phyloP scores from a whole-genome alignment of 495 filamentous ascomycete species.

The Stereocaulon alpinum region DNA sequence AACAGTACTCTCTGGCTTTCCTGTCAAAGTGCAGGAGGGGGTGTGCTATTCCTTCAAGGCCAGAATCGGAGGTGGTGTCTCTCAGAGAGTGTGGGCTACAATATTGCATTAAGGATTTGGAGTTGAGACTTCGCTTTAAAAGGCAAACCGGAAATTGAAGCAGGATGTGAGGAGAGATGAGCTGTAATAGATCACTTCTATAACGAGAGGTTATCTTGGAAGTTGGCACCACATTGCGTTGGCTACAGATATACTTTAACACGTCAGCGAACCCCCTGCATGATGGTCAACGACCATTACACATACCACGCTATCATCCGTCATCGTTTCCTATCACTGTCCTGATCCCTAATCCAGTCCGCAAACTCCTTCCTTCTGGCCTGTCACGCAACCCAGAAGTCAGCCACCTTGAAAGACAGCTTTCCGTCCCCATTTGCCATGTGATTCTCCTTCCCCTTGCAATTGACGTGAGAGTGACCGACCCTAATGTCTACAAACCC shows the following conservation, averaged over 20 bases:
- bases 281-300: background rate
- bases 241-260: background rate
- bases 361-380: constrained; percentile 66
- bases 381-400: constrained; percentile 28
- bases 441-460: background rate
- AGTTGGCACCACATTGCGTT: background rate
- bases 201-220: background rate
- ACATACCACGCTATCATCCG: background rate
- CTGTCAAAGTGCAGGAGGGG: background rate
- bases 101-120: background rate
- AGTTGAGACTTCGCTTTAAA: background rate
- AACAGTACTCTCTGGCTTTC: background rate
- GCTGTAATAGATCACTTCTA: background rate
- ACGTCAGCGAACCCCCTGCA: background rate
- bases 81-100: background rate
- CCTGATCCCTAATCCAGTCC: constrained; percentile 51
- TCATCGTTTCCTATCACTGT: constrained; percentile 14
- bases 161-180: background rate
- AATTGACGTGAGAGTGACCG: constrained; percentile 19
- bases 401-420: background rate
- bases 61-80: background rate
- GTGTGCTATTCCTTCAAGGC: background rate
- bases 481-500: constrained; percentile 65
- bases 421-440: background rate
- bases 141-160: background rate